phyloP scores from a whole-genome alignment of 2,329 filamentous ascomycete genomes.

The Colletotrichum costaricense region DNA sequence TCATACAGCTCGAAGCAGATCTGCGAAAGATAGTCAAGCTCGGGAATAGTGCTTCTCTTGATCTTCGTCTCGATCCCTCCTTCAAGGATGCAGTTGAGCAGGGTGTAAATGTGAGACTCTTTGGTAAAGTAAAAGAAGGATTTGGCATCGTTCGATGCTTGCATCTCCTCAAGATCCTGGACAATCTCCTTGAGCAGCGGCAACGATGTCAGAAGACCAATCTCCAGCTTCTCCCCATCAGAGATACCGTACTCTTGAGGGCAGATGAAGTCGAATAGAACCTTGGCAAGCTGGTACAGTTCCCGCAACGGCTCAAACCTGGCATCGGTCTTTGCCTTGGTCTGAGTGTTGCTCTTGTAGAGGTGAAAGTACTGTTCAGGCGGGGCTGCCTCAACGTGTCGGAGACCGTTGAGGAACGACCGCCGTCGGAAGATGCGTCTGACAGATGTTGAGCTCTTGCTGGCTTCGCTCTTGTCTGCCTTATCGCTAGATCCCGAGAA shows the following conservation, averaged over 20 bases:
- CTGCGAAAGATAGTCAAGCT: slow-evolving; percentile 96
- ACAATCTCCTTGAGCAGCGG: slow-evolving; percentile 97
- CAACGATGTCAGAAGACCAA: slow-evolving; percentile 91
- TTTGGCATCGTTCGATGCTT: slow-evolving; percentile 93
- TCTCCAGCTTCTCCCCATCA: slow-evolving; percentile 97
- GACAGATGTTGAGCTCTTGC: slow-evolving; percentile 45
- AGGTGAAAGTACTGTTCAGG: slow-evolving; percentile 89
- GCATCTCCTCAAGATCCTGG: slow-evolving; percentile 95
- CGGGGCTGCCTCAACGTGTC: slow-evolving; percentile 65
- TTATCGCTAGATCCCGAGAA: slow-evolving; percentile 51
- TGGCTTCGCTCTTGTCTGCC: slow-evolving; percentile 50
- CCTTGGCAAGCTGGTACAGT: slow-evolving; percentile 92
- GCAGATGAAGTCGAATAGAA: slow-evolving; percentile 97
- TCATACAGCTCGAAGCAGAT: slow-evolving; percentile 99
- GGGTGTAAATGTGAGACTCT: slow-evolving; percentile 97
- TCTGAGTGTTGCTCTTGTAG: slow-evolving; percentile 80
- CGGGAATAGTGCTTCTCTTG: slow-evolving; percentile 91
- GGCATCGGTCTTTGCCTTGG: slow-evolving; percentile 83
- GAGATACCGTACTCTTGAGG: slow-evolving; percentile 98
- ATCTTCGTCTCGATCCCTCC: slow-evolving; percentile 98
- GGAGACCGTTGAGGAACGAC: slow-evolving; percentile 67
- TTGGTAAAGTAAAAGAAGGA: slow-evolving; percentile 99
- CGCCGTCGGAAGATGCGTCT: slow-evolving; percentile 69
- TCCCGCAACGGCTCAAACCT: slow-evolving; percentile 90
- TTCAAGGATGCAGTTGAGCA: slow-evolving; percentile 97